These are phyloP conservation scores for Acmispon strigosus DNA, from an alignment of 306 rosid genomes.

Conservation along the genomic window DNA sequence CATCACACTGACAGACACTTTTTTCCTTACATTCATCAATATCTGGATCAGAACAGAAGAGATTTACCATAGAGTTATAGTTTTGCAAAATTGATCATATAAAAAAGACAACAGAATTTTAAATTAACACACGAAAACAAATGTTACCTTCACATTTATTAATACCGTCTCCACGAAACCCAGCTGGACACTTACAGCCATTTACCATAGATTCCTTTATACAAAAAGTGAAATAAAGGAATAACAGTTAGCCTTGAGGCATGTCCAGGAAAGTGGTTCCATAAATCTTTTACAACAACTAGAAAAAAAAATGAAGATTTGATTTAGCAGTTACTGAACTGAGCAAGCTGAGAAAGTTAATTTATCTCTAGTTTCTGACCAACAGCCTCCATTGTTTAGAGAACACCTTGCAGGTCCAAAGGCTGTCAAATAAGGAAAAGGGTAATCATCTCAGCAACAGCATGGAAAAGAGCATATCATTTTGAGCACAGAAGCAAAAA, in stretches of 20 bases:
- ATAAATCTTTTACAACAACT: neutral
- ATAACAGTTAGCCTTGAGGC: slow-evolving; percentile 25
- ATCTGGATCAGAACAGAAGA: slow-evolving; percentile 29
- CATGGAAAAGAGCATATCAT: neutral
- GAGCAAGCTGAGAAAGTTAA: slow-evolving; percentile 73
- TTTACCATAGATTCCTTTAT: slow-evolving; percentile 50
- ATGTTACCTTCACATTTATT: slow-evolving; percentile 56
- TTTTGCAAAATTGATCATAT: neutral
- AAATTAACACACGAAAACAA: neutral
- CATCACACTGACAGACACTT: slow-evolving; percentile 44
- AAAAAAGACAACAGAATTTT: neutral
- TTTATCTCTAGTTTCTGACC: slow-evolving; percentile 57
- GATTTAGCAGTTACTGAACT: slow-evolving; percentile 62
- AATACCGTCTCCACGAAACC: slow-evolving; percentile 65
- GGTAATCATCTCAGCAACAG: slow-evolving; percentile 12
- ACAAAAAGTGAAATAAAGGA: slow-evolving; percentile 8
- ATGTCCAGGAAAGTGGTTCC: neutral
- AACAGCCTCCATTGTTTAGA: slow-evolving; percentile 81
- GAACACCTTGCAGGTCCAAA: slow-evolving; percentile 92
- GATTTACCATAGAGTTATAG: neutral
- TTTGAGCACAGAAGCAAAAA: neutral
- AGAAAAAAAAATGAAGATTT: neutral
- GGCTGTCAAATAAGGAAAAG: slow-evolving; percentile 45
- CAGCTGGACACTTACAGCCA: slow-evolving; percentile 71
- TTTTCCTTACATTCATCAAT: slow-evolving; percentile 40